phyloP scores from a whole-genome alignment of 202 grass and related monocot species.

The Carex arenaria region DNA sequence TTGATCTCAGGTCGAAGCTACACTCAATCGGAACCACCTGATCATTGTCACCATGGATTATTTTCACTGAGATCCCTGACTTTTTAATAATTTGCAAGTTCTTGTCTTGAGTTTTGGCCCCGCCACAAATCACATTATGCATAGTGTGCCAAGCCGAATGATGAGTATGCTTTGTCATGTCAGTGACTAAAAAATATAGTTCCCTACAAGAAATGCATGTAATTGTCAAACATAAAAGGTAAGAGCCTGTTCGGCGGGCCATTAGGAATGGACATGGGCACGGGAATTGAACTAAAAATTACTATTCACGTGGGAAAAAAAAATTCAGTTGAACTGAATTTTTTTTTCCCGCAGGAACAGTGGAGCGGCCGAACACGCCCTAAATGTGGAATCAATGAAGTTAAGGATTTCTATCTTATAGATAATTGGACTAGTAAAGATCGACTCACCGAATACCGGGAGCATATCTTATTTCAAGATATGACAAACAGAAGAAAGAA shows the following conservation, averaged over 20 bases:
- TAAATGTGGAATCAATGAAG: neutral
- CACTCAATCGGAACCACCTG: conserved; percentile 62
- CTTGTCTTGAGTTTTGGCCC: conserved; percentile 34
- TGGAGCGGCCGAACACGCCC: no score
- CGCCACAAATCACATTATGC: conserved; percentile 92
- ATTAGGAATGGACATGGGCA: no score
- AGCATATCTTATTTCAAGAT: neutral
- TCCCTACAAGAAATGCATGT: conserved; percentile 5
- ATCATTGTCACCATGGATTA: conserved; percentile 59
- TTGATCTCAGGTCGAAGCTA: conserved; percentile 39
- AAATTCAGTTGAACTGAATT: no score
- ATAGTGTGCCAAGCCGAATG: conserved; percentile 92
- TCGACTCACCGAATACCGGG: neutral
- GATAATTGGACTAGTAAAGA: neutral
- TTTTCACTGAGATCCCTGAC: conserved; percentile 44
- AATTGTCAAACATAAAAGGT: neutral
- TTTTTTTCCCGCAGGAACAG: no score
- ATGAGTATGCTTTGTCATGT: conserved; percentile 79
- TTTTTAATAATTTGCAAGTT: conserved; percentile 44
- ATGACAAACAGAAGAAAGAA: neutral
- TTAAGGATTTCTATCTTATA: neutral
- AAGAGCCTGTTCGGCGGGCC: no score
- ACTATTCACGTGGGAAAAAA: no score
- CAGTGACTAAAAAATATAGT: conserved; percentile 35
- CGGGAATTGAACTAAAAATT: no score